Conservation (phyloP, 768 basidiomycete species). For the Cystofilobasidium ferigula region DNA sequence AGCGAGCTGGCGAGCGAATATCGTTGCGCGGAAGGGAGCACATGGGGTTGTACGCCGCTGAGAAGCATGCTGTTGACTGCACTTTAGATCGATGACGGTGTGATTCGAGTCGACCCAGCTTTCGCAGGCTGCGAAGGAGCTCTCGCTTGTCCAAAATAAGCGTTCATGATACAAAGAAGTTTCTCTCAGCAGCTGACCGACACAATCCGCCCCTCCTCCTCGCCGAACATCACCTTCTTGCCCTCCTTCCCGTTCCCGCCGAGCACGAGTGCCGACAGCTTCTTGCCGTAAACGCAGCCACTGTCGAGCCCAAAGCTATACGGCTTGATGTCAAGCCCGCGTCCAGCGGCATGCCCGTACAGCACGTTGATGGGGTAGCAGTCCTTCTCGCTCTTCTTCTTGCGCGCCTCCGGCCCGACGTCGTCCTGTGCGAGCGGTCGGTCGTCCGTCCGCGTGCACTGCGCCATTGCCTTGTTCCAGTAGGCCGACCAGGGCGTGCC, state of each 20-base stretch:
- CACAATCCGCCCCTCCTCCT: neutral
- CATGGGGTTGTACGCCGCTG: too few relatives aligned
- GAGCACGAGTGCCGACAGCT: slow-evolving; percentile 20
- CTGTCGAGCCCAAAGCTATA: slow-evolving; percentile 80
- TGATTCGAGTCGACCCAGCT: too few relatives aligned
- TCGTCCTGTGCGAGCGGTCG: neutral
- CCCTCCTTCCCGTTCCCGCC: neutral
- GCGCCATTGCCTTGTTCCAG: slow-evolving; percentile 45
- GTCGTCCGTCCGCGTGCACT: slow-evolving; percentile 30
- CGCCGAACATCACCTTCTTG: neutral
- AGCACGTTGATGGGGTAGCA: slow-evolving; percentile 48
- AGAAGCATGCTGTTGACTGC: too few relatives aligned
- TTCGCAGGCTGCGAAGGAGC: too few relatives aligned
- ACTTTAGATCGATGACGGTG: too few relatives aligned
- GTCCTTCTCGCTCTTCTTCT: slow-evolving; percentile 30
- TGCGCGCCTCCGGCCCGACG: slow-evolving; percentile 46
- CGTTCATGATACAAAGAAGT: too few relatives aligned
- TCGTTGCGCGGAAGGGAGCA: too few relatives aligned
- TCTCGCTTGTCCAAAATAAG: too few relatives aligned
- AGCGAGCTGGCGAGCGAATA: too few relatives aligned
- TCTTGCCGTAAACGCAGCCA: slow-evolving; percentile 52
- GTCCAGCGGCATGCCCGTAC: slow-evolving; percentile 54
- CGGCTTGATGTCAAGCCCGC: slow-evolving; percentile 67
- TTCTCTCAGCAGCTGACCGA: neutral
- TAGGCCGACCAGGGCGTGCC: slow-evolving; percentile 65